phyloP scores from a whole-genome alignment of 306 rosid species.

The Trichosanthes truncata region DNA sequence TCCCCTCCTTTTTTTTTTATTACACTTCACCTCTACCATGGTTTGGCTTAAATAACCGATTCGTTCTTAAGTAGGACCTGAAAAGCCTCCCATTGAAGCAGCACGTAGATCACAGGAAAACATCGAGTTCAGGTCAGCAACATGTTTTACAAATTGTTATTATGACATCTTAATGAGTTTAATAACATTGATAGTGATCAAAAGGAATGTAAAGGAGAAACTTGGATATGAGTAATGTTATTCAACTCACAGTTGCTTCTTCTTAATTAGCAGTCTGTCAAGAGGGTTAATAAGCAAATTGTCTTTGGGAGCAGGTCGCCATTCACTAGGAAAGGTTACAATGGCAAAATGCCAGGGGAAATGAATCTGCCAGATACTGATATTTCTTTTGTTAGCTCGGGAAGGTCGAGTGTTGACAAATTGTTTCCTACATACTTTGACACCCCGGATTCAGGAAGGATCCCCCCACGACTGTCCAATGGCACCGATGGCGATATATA shows the following conservation, averaged over 20 bases:
- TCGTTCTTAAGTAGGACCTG: background rate
- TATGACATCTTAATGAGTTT: background rate
- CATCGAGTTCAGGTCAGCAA: slow-evolving; percentile 12
- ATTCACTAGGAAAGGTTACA: slow-evolving; percentile 50
- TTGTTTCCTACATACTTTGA: slow-evolving; percentile 28
- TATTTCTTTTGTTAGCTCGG: slow-evolving; percentile 55
- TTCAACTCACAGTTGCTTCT: background rate
- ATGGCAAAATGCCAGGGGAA: slow-evolving; percentile 44
- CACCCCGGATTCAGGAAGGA: slow-evolving; percentile 25
- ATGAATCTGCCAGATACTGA: slow-evolving; percentile 33
- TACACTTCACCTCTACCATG: background rate
- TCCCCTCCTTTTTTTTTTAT: background rate
- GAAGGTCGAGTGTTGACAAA: slow-evolving; percentile 56
- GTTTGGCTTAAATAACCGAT: background rate
- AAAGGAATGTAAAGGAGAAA: background rate
- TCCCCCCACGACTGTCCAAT: slow-evolving; percentile 38
- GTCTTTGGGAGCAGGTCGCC: slow-evolving; percentile 66
- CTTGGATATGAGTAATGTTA: background rate
- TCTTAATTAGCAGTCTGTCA: background rate
- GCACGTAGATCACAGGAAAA: slow-evolving; percentile 19
- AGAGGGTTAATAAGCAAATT: background rate
- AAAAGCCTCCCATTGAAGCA: slow-evolving; percentile 15
- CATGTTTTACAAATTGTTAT: background rate
- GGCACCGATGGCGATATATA: slow-evolving; percentile 46
- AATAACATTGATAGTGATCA: background rate